phyloP scores from a whole-genome alignment of 352 stramenopile genomes.

The Phytophthora nicotianae region DNA sequence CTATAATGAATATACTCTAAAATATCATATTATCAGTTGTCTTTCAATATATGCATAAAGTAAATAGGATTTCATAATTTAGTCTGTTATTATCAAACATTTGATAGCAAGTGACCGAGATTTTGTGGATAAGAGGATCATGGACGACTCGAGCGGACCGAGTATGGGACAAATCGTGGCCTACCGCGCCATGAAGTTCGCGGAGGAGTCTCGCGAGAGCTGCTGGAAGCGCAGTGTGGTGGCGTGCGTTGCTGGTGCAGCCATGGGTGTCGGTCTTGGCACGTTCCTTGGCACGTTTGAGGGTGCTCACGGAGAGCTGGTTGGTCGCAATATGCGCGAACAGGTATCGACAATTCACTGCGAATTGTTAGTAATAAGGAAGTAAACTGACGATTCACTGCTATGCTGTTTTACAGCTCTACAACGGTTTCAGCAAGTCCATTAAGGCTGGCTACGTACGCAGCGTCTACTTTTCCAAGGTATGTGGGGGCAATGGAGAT shows the following conservation, averaged over 20 bases:
- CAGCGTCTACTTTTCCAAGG: constrained; percentile 90
- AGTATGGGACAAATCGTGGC: constrained; percentile 43
- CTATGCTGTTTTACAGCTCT: constrained; percentile 50
- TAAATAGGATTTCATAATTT: neutral
- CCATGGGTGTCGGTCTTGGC: constrained; percentile 83
- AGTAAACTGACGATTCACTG: neutral
- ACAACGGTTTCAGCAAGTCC: constrained; percentile 86
- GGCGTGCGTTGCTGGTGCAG: constrained; percentile 64
- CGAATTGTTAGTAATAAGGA: neutral
- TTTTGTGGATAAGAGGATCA: constrained; percentile 1
- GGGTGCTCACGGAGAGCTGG: constrained; percentile 82
- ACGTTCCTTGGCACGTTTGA: constrained; percentile 90
- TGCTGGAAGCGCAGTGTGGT: constrained; percentile 89
- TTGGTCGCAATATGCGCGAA: constrained; percentile 85
- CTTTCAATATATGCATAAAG: neutral
- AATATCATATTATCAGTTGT: neutral
- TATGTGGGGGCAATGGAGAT: constrained; percentile 12
- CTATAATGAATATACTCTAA: neutral
- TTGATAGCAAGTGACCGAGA: neutral
- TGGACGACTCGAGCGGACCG: constrained; percentile 29
- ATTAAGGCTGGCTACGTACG: constrained; percentile 75
- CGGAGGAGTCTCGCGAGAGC: constrained; percentile 79
- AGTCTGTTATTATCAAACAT: neutral
- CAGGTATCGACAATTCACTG: constrained; percentile 47
- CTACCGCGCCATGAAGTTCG: constrained; percentile 69